phyloP scores from a whole-genome alignment of 345 rosid genomes.

The Citrus glauca region DNA sequence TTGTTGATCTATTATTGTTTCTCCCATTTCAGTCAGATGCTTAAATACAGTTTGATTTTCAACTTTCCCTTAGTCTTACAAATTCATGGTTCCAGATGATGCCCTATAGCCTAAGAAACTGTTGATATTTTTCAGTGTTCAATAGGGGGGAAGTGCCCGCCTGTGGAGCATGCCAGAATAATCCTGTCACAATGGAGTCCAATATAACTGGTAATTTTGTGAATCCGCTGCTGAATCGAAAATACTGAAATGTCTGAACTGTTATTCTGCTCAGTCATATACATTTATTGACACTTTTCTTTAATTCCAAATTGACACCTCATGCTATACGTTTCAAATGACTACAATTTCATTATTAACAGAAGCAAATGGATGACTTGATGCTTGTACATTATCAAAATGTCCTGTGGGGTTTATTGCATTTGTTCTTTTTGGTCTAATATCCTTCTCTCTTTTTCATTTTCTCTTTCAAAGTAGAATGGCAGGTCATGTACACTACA shows the following conservation, averaged over 20 bases:
- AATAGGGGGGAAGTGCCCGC: constrained; percentile 3
- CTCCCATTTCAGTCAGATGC: neutral
- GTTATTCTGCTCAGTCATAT: neutral
- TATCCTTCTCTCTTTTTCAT: neutral
- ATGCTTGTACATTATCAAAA: too few relatives aligned
- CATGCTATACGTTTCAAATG: neutral
- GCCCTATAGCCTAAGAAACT: neutral
- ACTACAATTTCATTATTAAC: neutral
- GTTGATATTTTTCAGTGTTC: constrained; percentile 13
- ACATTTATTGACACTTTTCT: neutral
- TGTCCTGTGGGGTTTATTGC: too few relatives aligned
- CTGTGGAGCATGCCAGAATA: constrained; percentile 4
- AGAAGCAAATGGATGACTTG: neutral
- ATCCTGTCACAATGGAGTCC: neutral
- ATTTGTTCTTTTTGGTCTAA: too few relatives aligned
- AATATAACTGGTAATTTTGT: constrained; percentile 7
- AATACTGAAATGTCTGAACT: neutral
- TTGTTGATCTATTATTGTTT: neutral
- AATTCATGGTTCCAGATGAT: neutral
- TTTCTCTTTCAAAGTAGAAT: constrained; percentile 22
- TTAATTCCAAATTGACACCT: neutral
- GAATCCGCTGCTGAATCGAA: neutral
- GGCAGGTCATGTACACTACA: constrained; percentile 51
- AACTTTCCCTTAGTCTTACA: neutral
- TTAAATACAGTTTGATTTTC: neutral